A percentile compares a stretch with the other conserved stretches of the same genome.
Evolutionary conservation across 805 yeast species (phyloP).

Genomic region (Hemisphaericaspora nanyangensis): DNA sequence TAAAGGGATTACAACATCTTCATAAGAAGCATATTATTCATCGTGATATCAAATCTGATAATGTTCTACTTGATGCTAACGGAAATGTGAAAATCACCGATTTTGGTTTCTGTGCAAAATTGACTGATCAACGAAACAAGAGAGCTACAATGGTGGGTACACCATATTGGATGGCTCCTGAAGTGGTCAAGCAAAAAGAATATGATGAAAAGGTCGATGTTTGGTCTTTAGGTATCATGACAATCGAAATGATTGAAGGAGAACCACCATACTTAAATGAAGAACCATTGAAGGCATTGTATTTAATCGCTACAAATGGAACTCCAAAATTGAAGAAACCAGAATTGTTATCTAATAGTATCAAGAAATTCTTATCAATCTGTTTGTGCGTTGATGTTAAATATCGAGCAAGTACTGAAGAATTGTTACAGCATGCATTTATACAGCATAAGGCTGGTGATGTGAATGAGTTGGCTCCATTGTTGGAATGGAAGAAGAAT

Average conservation of each 20-base stretch:
- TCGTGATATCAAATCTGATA: slow-evolving; percentile 44
- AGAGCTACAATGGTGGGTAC: slow-evolving; percentile 87
- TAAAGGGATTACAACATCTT: slow-evolving; percentile 85
- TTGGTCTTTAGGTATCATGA: slow-evolving; percentile 83
- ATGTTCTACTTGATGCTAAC: slow-evolving; percentile 39
- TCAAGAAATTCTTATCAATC: slow-evolving; percentile 82
- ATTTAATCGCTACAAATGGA: slow-evolving; percentile 75
- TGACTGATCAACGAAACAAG: slow-evolving; percentile 67
- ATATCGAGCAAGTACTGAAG: slow-evolving; percentile 87
- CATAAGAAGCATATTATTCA: slow-evolving; percentile 93
- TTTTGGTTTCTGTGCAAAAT: slow-evolving; percentile 61
- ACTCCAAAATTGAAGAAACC: slow-evolving; percentile 74
- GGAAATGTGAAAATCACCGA: slow-evolving; percentile 46
- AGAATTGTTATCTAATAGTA: slow-evolving; percentile 63
- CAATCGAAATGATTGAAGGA: slow-evolving; percentile 82
- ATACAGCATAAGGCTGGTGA: slow-evolving; percentile 58
- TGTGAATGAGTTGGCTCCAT: slow-evolving; percentile 53
- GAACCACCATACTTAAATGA: slow-evolving; percentile 83
- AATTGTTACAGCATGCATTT: slow-evolving; percentile 73
- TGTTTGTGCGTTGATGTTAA: slow-evolving; percentile 93
- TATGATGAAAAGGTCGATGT: slow-evolving; percentile 81
- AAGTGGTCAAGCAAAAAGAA: slow-evolving; percentile 74
- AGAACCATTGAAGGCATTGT: slow-evolving; percentile 73
- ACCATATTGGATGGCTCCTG: slow-evolving; percentile 92
- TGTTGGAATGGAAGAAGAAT: slow-evolving; percentile 49